Evolutionary conservation across 768 basidiomycete species (phyloP).

Genomic region (Steccherinum ochraceum): DNA sequence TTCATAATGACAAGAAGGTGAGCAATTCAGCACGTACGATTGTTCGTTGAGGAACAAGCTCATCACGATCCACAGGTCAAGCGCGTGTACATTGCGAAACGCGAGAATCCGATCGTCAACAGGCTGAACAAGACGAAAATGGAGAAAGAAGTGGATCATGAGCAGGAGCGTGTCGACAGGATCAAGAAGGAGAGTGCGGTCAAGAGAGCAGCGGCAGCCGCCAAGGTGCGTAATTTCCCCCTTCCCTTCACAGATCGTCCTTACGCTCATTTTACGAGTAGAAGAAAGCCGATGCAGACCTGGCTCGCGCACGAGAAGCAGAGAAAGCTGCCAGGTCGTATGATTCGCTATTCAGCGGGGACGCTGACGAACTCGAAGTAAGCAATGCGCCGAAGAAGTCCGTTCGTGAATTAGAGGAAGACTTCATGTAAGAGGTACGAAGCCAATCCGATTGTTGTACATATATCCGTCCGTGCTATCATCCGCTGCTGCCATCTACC

Average conservation of each 20-base stretch:
- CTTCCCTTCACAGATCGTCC: not conserved
- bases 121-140: slow-evolving; percentile 90
- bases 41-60: too few relatives aligned
- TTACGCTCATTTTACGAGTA: slow-evolving; percentile 23
- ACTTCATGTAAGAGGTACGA: slow-evolving; percentile 60
- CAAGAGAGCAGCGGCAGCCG: slow-evolving; percentile 55
- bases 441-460: not conserved
- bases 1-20: slow-evolving; percentile 86
- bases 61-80: too few relatives aligned
- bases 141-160: slow-evolving; percentile 83
- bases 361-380: slow-evolving; percentile 43
- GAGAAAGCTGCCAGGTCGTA: slow-evolving; percentile 89
- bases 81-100: slow-evolving; percentile 73
- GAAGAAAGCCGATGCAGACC: slow-evolving; percentile 76
- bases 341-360: slow-evolving; percentile 66
- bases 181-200: slow-evolving; percentile 67
- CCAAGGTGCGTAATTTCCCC: slow-evolving; percentile 44
- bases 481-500: not conserved
- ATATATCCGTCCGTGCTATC: not conserved
- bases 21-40: too few relatives aligned
- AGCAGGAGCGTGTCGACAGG: slow-evolving; percentile 79
- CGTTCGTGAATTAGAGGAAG: slow-evolving; percentile 76
- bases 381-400: slow-evolving; percentile 43
- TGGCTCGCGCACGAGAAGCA: slow-evolving; percentile 70
- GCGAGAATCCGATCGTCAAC: slow-evolving; percentile 88